These are phyloP conservation scores for Magnolia kwangsiensis DNA, from an alignment of 164 flowering plant species.

Conservation along the genomic window DNA sequence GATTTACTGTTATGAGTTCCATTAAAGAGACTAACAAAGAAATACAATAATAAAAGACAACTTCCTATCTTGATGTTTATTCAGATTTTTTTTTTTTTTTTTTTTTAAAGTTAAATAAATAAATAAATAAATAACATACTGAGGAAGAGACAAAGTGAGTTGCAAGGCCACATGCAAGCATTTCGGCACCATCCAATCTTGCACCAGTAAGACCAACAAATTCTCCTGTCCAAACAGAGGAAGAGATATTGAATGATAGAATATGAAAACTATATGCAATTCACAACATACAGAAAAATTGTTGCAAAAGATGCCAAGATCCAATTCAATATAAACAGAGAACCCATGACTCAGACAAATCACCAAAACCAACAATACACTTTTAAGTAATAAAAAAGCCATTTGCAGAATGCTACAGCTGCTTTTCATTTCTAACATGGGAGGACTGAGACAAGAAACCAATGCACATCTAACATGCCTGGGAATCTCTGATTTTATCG, in stretches of 20 bases:
- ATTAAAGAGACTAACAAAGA: not conserved
- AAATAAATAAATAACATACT: not conserved
- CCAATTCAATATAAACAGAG: not conserved
- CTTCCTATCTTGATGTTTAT: not conserved
- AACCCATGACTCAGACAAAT: not conserved
- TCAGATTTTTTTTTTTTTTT: not conserved
- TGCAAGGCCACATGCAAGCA: slow-evolving; percentile 96
- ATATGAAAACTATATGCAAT: not conserved
- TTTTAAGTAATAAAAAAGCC: not conserved
- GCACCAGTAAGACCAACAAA: slow-evolving; percentile 90
- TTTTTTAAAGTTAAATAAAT: too few relatives aligned
- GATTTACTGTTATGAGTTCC: not conserved
- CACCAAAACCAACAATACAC: not conserved
- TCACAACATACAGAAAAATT: too few relatives aligned
- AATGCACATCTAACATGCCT: not conserved
- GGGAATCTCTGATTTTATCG: not conserved
- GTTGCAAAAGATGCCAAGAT: not conserved
- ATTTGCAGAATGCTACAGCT: not conserved
- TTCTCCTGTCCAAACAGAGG: slow-evolving; percentile 55
- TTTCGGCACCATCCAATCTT: slow-evolving; percentile 89
- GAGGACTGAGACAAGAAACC: not conserved
- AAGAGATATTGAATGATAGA: not conserved
- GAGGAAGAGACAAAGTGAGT: slow-evolving; percentile 70
- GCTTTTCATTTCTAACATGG: not conserved
- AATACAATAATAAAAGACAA: not conserved